Percentiles rank a stretch among this genome's conserved stretches.
phyloP scores from a whole-genome alignment of 257 asterid species.

The Ehretia macrophylla region DNA sequence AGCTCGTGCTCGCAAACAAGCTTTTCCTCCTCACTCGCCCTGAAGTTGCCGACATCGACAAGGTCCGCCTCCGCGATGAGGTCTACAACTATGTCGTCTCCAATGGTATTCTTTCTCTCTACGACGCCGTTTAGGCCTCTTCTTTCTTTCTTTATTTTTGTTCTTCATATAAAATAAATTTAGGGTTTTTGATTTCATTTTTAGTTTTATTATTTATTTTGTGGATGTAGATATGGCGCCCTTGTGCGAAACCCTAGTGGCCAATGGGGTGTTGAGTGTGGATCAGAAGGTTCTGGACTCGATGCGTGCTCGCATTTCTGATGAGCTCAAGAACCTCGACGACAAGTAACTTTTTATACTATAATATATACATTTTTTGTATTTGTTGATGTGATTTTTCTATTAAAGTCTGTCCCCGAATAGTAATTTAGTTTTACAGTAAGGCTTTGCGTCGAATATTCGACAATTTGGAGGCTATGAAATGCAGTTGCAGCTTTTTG shows the following conservation, averaged over 20 bases:
- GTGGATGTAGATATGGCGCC: background rate
- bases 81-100: slow-evolving; percentile 58
- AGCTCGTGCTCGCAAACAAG: slow-evolving; percentile 72
- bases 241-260: too few relatives aligned
- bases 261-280: slow-evolving; percentile 45
- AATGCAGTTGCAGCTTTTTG: too few relatives aligned
- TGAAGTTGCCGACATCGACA: slow-evolving; percentile 82
- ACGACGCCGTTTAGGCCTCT: background rate
- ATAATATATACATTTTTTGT: background rate
- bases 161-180: background rate
- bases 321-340: slow-evolving; percentile 66
- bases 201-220: too few relatives aligned
- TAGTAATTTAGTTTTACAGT: too few relatives aligned
- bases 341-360: slow-evolving; percentile 42
- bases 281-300: slow-evolving; percentile 64
- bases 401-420: too few relatives aligned
- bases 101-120: slow-evolving; percentile 41
- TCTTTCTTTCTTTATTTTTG: background rate
- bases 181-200: background rate
- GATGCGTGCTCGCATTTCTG: slow-evolving; percentile 61
- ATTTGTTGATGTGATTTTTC: too few relatives aligned
- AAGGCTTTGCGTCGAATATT: too few relatives aligned
- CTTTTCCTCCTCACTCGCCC: slow-evolving; percentile 62
- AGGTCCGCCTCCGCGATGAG: slow-evolving; percentile 87
- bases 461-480: too few relatives aligned